Evolutionary conservation across 1,284 basidiomycete genomes (phyloP), one percentile per base, ranked within the genome.

Genomic region (Cryptococcus sp.): DNA sequence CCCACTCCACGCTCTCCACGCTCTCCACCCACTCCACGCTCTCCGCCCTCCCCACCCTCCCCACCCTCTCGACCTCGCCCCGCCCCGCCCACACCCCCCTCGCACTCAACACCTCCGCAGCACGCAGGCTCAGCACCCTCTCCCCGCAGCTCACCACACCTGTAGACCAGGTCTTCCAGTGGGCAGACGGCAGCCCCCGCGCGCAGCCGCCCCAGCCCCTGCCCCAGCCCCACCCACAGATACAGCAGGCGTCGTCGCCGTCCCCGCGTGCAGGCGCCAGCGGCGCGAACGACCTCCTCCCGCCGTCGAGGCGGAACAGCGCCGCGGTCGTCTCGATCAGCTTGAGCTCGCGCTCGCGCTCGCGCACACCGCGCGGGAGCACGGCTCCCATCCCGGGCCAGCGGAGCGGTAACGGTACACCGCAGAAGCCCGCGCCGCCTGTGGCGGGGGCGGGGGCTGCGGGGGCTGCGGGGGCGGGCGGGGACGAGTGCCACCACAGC

Each of bases 301-400:
- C 65, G 36, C 57, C 66, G 23, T 71, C 69, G 1, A 53, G 72
- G 20, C 67, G 72, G 16, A 72, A 74, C 53, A 71, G 69, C 35
- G 69, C 71, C 2, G 73, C 73, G 6, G 67, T 74, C 45, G 71
- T 75, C 16, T 74, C 72, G 3, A 75, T 73, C 56, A 69, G 68
- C 9, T 57, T 73, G 11, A 69, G 69, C 39, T 72, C 72, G 13
- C 62, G 73, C n/a, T 72, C 71, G 1, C 61, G 70, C 13, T 73
- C 72, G 11, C 63, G 70, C 1, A 75, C 73, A 3, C 73, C 73
- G 3, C 60, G 67, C 28, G 70, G 71, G 0, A 64, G 63, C 46
- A 46, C 57, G 11, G 55, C 63, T 4, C 39, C 50, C 3, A 44
- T 66, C 33, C 61, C 66, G 3, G 59, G 45, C 8, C 46, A 55